Percentiles rank a stretch among this genome's conserved stretches.
Evolutionary conservation across 2,329 filamentous ascomycete species (phyloP).

Genomic region (Trichophyton simii): DNA sequence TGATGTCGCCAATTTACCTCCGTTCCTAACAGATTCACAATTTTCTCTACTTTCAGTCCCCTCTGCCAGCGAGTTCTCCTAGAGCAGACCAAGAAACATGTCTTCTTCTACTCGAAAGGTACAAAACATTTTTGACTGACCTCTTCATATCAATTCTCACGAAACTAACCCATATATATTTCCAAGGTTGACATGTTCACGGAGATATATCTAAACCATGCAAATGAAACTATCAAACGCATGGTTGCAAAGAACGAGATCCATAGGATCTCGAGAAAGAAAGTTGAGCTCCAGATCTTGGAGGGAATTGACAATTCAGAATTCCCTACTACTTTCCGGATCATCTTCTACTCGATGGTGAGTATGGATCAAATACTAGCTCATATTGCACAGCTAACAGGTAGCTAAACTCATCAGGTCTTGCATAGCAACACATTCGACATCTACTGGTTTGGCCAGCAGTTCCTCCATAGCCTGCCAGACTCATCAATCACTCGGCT

Average conservation of each 20-base stretch:
- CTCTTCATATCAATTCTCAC: neutral
- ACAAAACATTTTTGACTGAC: neutral
- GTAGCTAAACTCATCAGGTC: constrained; percentile 12
- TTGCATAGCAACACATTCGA: constrained; percentile 17
- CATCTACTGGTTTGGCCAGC: constrained; percentile 16
- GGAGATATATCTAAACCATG: constrained; percentile 16
- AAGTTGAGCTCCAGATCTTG: constrained; percentile 17
- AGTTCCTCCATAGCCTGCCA: constrained; percentile 10
- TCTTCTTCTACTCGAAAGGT: neutral
- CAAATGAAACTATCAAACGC: constrained; percentile 13
- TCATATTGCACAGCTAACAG: neutral
- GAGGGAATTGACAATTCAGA: constrained; percentile 13
- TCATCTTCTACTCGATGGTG: constrained; percentile 18
- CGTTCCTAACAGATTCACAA: neutral
- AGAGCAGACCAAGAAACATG: neutral
- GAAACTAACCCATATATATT: neutral
- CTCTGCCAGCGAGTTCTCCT: neutral
- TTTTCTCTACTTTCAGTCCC: neutral
- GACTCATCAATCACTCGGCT: constrained; percentile 13
- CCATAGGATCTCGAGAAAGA: constrained; percentile 15
- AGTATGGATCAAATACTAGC: neutral
- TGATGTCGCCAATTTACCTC: neutral
- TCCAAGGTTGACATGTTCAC: constrained; percentile 9
- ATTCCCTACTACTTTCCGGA: constrained; percentile 15
- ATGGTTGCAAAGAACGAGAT: constrained; percentile 9